Evolutionary conservation across 176 grass and related monocot genomes (phyloP).

Genomic region (Musa itinerans): DNA sequence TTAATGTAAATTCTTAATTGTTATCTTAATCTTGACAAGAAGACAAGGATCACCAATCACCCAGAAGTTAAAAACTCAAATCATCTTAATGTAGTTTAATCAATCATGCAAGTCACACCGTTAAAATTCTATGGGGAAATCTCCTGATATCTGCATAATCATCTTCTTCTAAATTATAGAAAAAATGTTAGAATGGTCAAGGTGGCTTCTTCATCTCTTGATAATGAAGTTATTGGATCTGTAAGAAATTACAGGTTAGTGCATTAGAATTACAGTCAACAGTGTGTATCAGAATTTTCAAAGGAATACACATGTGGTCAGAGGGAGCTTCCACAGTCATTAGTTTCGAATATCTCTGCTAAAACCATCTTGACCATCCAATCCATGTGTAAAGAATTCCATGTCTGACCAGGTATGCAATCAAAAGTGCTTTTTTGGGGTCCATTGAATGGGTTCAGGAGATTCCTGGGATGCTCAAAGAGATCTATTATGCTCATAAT

Average conservation of each 20-base stretch:
- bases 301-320: background rate
- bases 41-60: too few species aligned
- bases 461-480: background rate
- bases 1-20: too few species aligned
- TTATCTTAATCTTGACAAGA: too few species aligned
- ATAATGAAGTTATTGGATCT: background rate
- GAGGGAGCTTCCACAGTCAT: background rate
- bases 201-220: background rate
- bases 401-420: background rate
- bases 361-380: background rate
- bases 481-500: background rate
- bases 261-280: background rate
- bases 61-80: too few species aligned
- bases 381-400: background rate
- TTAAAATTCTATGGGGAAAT: too few species aligned
- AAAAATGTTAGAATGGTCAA: too few species aligned
- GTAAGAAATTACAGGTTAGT: background rate
- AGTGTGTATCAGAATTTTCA: background rate
- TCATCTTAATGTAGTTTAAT: too few species aligned
- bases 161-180: too few species aligned
- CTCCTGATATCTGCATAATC: too few species aligned
- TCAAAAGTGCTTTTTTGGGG: background rate
- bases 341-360: background rate
- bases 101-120: too few species aligned
- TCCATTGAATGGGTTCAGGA: background rate